Evolutionary conservation across 1,139 yeast genomes (phyloP), one percentile per base, ranked within the genome.

Genomic region (Taphrina communis): DNA sequence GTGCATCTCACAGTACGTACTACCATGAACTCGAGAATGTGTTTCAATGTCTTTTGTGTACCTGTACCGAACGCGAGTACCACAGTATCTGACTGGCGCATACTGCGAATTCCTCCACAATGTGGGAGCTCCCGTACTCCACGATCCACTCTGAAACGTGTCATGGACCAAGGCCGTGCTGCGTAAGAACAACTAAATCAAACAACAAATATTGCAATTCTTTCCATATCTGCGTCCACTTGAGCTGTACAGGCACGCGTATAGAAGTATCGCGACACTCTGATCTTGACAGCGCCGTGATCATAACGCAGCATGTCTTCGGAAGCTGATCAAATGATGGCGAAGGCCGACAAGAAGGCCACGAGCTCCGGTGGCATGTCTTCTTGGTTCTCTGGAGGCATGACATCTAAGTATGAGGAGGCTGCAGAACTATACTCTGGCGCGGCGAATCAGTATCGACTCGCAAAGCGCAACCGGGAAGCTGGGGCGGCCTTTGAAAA

Each of bases 401-500:
- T 94, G 70, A 82, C 88, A 0, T 83, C 84, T 74, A 83, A 90
- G 72, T 84, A 82, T 71, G 99, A 94, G 77, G 99, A 95, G 73
- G 98, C 99, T 2, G 88, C 94, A 5, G 99, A 95, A 73, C 80
- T 90, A 56, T 93, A 88, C 76, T 82, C 88, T 50, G 96, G 91
- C 79, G 99, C 99, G 2, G 99, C 96, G 38, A 94, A 93, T 76
- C 84, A 86, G 65, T 94, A 87, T 81, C 84, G 94, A 72, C 81
- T 94, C 71, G 87, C 85, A 74, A 90, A 90, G 77, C 90, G 89
- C 75, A 77, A 80, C 69, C 72, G 81, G 36, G 81, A 81, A 68
- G 98, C 98, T 0, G 99, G 98, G 17, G 82, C 84, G 71, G 88
- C 92, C 48, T 93, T 93, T 76, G 87, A 89, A 70, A 87, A 86